Conservation (phyloP, 306 rosid genomes). For the Cicer bijugum region DNA sequence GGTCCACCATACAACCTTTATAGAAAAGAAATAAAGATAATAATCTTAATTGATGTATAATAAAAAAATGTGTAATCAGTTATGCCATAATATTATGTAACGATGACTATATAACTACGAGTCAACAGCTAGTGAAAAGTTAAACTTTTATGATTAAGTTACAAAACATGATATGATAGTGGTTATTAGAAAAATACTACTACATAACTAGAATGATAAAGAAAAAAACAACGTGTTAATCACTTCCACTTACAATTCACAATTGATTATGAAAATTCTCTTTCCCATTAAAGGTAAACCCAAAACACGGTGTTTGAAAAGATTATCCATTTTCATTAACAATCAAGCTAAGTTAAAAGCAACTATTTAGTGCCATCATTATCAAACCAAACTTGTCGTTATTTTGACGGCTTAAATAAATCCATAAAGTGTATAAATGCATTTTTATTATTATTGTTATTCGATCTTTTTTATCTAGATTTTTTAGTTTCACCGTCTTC, state of each 20-base stretch:
- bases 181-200: not conserved
- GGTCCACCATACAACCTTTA: too few relatives aligned
- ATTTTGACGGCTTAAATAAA: constrained; percentile 46
- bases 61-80: constrained; percentile 17
- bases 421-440: constrained; percentile 40
- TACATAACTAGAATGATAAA: constrained; percentile 28
- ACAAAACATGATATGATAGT: constrained; percentile 1
- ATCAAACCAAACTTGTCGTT: constrained; percentile 35
- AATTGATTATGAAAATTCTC: constrained; percentile 54
- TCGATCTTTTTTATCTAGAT: constrained; percentile 8
- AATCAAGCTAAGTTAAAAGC: constrained; percentile 31
- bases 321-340: constrained; percentile 61
- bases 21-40: too few relatives aligned
- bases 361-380: constrained; percentile 44
- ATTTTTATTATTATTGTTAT: not conserved
- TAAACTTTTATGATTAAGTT: constrained; percentile 5
- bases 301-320: constrained; percentile 45
- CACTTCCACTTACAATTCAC: constrained; percentile 52
- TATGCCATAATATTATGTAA: not conserved
- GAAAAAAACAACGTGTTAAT: constrained; percentile 38
- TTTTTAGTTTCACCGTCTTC: constrained; percentile 37
- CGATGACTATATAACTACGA: constrained; percentile 9
- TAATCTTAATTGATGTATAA: not conserved
- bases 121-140: constrained; percentile 14
- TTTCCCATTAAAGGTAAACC: constrained; percentile 37